Evolutionary conservation across 2,329 filamentous ascomycete species (phyloP).

Genomic region (Aphanoascus verrucosus): DNA sequence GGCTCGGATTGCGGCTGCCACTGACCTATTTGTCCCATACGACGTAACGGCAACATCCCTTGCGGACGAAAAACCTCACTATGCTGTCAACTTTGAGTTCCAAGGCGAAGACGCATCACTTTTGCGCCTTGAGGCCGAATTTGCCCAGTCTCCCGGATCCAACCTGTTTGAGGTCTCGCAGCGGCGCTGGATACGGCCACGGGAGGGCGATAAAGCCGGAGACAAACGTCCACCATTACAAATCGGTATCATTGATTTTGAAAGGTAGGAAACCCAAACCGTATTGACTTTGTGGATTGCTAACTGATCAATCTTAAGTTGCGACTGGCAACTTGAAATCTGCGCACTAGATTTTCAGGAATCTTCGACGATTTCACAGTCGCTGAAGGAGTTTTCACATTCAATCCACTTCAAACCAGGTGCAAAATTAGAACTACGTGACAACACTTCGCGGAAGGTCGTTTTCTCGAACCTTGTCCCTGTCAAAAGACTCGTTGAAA

Average conservation of each 20-base stretch:
- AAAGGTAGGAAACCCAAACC: constrained; percentile 21
- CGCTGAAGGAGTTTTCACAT: constrained; percentile 24
- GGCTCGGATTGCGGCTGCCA: constrained; percentile 22
- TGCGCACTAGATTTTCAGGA: constrained; percentile 31
- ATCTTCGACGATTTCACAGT: constrained; percentile 20
- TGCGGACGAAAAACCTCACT: constrained; percentile 23
- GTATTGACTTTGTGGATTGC: neutral
- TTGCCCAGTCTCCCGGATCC: constrained; percentile 22
- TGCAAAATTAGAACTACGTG: constrained; percentile 19
- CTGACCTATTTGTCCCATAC: constrained; percentile 23
- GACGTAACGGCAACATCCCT: constrained; percentile 18
- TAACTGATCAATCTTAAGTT: constrained; percentile 20
- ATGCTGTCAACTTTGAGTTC: constrained; percentile 36
- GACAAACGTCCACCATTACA: constrained; percentile 26
- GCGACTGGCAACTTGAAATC: constrained; percentile 35
- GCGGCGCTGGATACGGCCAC: constrained; percentile 28
- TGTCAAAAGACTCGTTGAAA: constrained; percentile 29
- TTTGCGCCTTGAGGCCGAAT: constrained; percentile 32
- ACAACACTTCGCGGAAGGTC: constrained; percentile 23
- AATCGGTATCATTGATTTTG: constrained; percentile 29
- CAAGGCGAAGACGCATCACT: constrained; percentile 20
- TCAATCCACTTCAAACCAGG: constrained; percentile 21
- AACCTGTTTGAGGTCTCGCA: constrained; percentile 27
- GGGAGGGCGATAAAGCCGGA: constrained; percentile 16
- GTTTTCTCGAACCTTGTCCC: constrained; percentile 22